Evolutionary conservation across 1,139 yeast species (phyloP), one percentile per base, ranked within the genome.

Genomic region (Suhomyces chickasaworum): DNA sequence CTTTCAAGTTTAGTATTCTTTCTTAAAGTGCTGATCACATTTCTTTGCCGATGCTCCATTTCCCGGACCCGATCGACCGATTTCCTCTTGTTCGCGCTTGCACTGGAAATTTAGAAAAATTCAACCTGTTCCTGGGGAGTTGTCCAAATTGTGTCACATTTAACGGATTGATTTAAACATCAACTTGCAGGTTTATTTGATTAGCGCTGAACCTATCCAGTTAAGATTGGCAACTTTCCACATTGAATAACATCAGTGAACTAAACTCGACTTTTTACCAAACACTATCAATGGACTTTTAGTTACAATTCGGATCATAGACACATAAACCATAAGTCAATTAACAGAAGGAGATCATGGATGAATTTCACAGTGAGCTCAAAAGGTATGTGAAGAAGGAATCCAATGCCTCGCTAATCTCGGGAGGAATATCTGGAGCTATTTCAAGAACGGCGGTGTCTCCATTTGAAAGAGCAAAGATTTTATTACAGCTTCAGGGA

Each of bases 401-500:
- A 42, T 69, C 81, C 34, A 72, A 73, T 48, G 77, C 89, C 2
- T 85, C 96, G 7, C 80, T 93, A 31, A 55, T 75, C 32, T 65
- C 79, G 1, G 80, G 80, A 4, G 79, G 80, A 2, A 69, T 86
- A 5, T 98, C 98, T 0, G 99, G 98, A 5, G 97, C 96, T 1
- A 81, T 90, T 1, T 87, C 96, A 1, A 73, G 99, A 46, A 93
- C 99, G 0, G 91, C 86, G 1, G 97, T 91, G 6, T 88, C 97
- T 3, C 99, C 99, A 1, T 83, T 93, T 65, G 99, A 93, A 64
- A 75, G 99, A 54, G 96, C 95, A 57, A 93, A 93, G 67, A 95
- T 93, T 53, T 67, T 93, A 36, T 80, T 90, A 55, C 99, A 93
- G 65, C 81, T 93, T 35, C 98, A 93, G 65, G 91, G 91, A 2